These are phyloP conservation scores for Copromyces sp. DNA, from an alignment of 495 filamentous ascomycete species.

Conservation along the genomic window DNA sequence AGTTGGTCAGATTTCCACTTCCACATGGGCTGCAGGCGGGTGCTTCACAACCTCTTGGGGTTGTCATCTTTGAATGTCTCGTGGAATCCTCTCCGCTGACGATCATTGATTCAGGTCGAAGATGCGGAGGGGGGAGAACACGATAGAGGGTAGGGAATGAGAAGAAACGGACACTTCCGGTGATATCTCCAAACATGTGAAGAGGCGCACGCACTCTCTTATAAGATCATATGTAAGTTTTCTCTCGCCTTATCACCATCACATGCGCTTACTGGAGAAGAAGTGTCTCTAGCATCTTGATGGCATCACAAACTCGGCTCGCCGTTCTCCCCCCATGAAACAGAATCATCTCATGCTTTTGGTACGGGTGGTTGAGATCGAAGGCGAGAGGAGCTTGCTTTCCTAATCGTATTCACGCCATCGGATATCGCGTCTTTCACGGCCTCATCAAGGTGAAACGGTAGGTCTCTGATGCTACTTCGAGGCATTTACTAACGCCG, in stretches of 20 bases:
- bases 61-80: not conserved
- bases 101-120: not conserved
- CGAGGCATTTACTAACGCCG: not conserved
- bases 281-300: not conserved
- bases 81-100: not conserved
- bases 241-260: not conserved
- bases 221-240: not conserved
- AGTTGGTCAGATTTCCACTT: not conserved
- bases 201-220: not conserved
- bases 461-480: not conserved
- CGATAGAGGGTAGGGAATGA: not conserved
- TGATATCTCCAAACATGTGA: not conserved
- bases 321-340: not conserved
- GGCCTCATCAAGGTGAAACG: not conserved
- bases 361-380: not conserved
- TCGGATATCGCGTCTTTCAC: not conserved
- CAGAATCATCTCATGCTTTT: not conserved
- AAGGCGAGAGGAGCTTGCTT: not conserved
- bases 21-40: not conserved
- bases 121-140: not conserved
- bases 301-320: not conserved
- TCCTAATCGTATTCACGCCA: not conserved
- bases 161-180: not conserved
- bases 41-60: not conserved
- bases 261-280: not conserved